phyloP scores from a whole-genome alignment of 805 yeast genomes.

The Candida fluviatilis region DNA sequence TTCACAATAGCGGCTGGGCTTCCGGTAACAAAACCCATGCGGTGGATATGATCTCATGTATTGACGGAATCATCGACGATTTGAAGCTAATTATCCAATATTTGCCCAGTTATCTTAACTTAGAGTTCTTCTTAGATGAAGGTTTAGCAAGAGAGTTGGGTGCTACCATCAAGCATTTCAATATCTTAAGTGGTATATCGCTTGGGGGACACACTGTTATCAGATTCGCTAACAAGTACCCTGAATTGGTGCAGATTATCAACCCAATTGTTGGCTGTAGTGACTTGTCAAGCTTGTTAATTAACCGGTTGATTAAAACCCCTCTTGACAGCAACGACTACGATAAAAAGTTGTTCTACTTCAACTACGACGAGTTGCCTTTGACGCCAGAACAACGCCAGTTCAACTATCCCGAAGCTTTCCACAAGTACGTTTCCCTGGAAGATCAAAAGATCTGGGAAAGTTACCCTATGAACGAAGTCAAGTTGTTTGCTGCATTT shows the following conservation, averaged over 20 bases:
- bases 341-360: conserved; percentile 28
- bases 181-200: conserved; percentile 47
- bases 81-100: conserved; percentile 40
- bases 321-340: conserved; percentile 14
- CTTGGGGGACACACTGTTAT: conserved; percentile 58
- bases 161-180: conserved; percentile 23
- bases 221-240: conserved; percentile 37
- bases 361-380: conserved; percentile 29
- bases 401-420: conserved; percentile 26
- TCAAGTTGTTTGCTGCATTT: conserved; percentile 34
- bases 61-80: conserved; percentile 48
- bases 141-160: conserved; percentile 11
- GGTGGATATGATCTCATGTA: conserved; percentile 43
- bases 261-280: conserved; percentile 52
- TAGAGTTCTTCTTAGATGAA: conserved; percentile 22
- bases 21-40: conserved; percentile 49
- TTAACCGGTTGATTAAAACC: conserved; percentile 32
- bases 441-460: conserved; percentile 31
- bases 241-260: conserved; percentile 33
- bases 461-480: conserved; percentile 24
- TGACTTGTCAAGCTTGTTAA: conserved; percentile 41
- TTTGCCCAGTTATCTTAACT: conserved; percentile 37
- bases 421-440: conserved; percentile 25
- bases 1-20: conserved; percentile 42
- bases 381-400: conserved; percentile 23